Conservation (phyloP, 2,329 filamentous ascomycete species). For the Fusarium devonianum region DNA sequence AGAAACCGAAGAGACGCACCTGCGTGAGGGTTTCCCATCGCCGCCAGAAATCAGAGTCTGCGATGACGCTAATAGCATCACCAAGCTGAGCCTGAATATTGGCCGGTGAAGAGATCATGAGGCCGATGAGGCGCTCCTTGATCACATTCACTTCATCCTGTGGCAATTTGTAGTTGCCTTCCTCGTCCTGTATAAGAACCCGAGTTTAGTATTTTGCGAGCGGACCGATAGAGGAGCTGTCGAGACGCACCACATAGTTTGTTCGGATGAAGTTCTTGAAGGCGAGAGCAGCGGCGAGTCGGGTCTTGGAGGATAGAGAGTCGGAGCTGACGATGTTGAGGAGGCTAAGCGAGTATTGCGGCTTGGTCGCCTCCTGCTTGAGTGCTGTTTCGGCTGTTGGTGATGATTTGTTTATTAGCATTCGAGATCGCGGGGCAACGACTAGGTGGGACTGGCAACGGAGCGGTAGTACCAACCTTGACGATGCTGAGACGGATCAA, state of each 20-base stretch:
- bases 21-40: conserved; percentile 95
- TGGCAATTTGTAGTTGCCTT: conserved; percentile 90
- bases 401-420: conserved; percentile 48
- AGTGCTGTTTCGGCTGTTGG: conserved; percentile 79
- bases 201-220: conserved; percentile 30
- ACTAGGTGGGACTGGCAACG: conserved; percentile 35
- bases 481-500: conserved; percentile 86
- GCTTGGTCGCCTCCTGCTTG: conserved; percentile 79
- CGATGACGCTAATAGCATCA: conserved; percentile 95
- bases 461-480: conserved; percentile 70
- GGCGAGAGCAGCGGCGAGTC: conserved; percentile 86
- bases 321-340: conserved; percentile 88
- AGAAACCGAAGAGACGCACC: conserved; percentile 53
- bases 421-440: conserved; percentile 43
- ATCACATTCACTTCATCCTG: conserved; percentile 84
- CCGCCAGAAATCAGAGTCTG: conserved; percentile 96
- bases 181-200: conserved; percentile 71
- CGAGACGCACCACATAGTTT: conserved; percentile 78
- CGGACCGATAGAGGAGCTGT: conserved; percentile 8
- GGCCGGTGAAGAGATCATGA: conserved; percentile 92
- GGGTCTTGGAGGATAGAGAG: conserved; percentile 75
- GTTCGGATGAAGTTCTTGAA: conserved; percentile 99
- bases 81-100: conserved; percentile 92
- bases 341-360: conserved; percentile 85
- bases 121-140: conserved; percentile 91